phyloP scores from a whole-genome alignment of 371 early-diverging fungal genomes.

The Mortierella sp. region DNA sequence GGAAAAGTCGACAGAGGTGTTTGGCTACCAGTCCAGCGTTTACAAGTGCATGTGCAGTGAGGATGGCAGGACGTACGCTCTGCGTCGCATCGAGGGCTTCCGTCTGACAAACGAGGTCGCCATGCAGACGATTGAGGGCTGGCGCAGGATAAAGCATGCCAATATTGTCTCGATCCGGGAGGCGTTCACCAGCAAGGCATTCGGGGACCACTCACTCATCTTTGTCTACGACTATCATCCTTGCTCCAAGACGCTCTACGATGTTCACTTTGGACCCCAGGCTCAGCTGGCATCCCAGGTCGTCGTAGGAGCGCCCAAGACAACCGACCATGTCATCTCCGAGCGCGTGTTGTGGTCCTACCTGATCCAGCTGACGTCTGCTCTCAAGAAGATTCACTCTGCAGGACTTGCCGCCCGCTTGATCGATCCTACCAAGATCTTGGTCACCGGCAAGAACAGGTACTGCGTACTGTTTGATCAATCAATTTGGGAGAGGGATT shows the following conservation, averaged over 20 bases:
- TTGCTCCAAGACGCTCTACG: constrained; percentile 78
- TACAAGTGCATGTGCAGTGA: constrained; percentile 88
- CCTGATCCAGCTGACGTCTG: constrained; percentile 88
- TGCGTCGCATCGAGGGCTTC: constrained; percentile 88
- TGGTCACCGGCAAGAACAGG: constrained; percentile 88
- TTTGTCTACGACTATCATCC: constrained; percentile 95
- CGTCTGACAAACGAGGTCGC: constrained; percentile 84
- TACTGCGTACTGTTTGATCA: constrained; percentile 20
- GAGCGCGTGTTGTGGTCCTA: constrained; percentile 91
- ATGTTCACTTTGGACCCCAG: constrained; percentile 75
- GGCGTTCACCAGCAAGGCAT: constrained; percentile 94
- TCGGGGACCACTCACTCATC: constrained; percentile 92
- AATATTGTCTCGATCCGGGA: constrained; percentile 91
- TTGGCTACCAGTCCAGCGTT: constrained; percentile 82
- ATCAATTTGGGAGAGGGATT: background rate
- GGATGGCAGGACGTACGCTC: constrained; percentile 87
- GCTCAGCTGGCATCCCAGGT: constrained; percentile 64
- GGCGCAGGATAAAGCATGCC: constrained; percentile 87
- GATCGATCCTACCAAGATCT: constrained; percentile 85
- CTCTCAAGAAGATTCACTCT: constrained; percentile 85
- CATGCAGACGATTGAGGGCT: constrained; percentile 85
- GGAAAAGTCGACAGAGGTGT: constrained; percentile 65
- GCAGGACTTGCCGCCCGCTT: constrained; percentile 83
- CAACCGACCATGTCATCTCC: constrained; percentile 63
- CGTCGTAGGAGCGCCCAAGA: constrained; percentile 59